A percentile compares a stretch with the other conserved stretches of the same genome.
These are phyloP conservation scores for Eragrostis nindensis DNA, from an alignment of 176 grass and related monocot genomes.

Conservation along the genomic window DNA sequence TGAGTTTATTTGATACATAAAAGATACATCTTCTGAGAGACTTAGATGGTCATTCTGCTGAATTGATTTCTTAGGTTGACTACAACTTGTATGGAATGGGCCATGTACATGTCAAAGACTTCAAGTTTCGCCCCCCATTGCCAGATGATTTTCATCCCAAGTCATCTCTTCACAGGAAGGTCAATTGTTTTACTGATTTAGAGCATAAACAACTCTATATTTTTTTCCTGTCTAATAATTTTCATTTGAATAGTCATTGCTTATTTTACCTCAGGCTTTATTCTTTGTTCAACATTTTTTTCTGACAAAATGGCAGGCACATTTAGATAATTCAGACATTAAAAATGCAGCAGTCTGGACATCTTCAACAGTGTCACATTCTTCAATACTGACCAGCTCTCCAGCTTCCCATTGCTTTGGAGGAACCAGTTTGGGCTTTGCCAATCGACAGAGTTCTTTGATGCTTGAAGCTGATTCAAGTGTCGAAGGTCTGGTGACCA, in stretches of 20 bases:
- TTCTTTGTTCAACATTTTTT: constrained; percentile 30
- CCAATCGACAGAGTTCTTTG: constrained; percentile 76
- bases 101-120: constrained; percentile 85
- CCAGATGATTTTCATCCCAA: constrained; percentile 69
- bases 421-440: constrained; percentile 39
- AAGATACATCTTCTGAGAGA: constrained; percentile 4
- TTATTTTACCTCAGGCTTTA: constrained; percentile 24
- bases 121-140: constrained; percentile 84
- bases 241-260: constrained; percentile 36
- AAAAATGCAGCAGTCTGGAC: constrained; percentile 65
- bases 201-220: constrained; percentile 40
- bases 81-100: constrained; percentile 99
- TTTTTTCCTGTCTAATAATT: constrained; percentile 6
- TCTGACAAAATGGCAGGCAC: constrained; percentile 55
- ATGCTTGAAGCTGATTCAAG: constrained; percentile 88
- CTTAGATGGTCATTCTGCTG: constrained; percentile 30
- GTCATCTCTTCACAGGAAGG: constrained; percentile 44
- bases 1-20: constrained; percentile 16
- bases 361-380: constrained; percentile 68
- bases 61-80: constrained; percentile 72
- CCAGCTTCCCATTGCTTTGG: constrained; percentile 25
- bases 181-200: constrained; percentile 41
- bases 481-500: constrained; percentile 65
- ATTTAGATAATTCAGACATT: constrained; percentile 49
- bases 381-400: constrained; percentile 63